Conservation (phyloP, 331 rosid species). For the Saraca asoca region DNA sequence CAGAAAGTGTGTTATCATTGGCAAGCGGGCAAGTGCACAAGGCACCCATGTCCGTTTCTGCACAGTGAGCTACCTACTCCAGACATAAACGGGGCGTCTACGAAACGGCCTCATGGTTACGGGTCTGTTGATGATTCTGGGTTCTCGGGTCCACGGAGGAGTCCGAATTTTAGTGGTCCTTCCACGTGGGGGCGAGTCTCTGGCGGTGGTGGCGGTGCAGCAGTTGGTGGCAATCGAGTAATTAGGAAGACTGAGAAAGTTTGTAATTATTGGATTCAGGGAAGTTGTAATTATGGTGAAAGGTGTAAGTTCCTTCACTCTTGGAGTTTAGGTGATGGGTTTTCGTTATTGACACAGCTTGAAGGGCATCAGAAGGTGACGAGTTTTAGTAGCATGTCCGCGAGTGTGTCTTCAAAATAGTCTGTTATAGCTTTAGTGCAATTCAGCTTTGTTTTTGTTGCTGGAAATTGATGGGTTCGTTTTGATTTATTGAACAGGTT, state of each 20-base stretch:
- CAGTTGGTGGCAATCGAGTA: constrained; percentile 32
- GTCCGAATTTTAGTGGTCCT: constrained; percentile 53
- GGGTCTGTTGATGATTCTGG: constrained; percentile 51
- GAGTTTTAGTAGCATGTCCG: background rate
- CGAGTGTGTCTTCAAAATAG: background rate
- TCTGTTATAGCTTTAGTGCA: no score
- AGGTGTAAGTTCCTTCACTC: constrained; percentile 77
- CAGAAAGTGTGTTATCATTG: constrained; percentile 87
- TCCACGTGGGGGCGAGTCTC: constrained; percentile 61
- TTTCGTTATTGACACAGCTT: constrained; percentile 74
- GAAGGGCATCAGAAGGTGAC: constrained; percentile 87
- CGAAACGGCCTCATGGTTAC: constrained; percentile 66
- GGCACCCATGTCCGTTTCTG: constrained; percentile 69
- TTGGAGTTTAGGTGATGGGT: constrained; percentile 85
- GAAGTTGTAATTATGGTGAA: constrained; percentile 76
- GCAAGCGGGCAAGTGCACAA: constrained; percentile 88
- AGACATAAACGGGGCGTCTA: constrained; percentile 52
- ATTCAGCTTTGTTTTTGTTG: background rate
- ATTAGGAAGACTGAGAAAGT: constrained; percentile 69
- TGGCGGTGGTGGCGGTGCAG: constrained; percentile 28
- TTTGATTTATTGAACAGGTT: constrained; percentile 59
- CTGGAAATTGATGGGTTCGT: constrained; percentile 29
- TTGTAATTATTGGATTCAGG: constrained; percentile 82
- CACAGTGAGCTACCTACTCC: constrained; percentile 69
- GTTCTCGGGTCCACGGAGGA: constrained; percentile 52